Evolutionary conservation across 2,329 filamentous ascomycete species (phyloP).

Genomic region (Acrocalymma vagum): DNA sequence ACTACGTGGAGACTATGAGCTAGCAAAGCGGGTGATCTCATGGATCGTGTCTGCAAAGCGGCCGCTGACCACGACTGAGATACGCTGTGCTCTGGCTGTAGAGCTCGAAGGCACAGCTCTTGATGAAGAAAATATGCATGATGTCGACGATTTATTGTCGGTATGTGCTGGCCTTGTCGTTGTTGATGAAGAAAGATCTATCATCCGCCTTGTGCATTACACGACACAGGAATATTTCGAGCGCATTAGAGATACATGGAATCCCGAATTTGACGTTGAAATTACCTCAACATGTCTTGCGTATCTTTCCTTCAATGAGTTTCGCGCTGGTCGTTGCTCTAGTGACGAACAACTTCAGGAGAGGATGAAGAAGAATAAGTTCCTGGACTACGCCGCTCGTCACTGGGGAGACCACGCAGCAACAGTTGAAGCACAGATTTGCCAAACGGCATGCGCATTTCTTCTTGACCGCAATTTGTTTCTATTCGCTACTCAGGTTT

Average conservation of each 20-base stretch:
- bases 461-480: slow-evolving; percentile 3
- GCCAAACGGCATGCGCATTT: slow-evolving; percentile 3
- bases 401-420: slow-evolving; percentile 32
- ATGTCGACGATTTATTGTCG: no score
- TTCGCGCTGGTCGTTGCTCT: slow-evolving; percentile 16
- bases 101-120: no score
- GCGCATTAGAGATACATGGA: no score
- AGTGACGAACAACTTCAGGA: slow-evolving; percentile 15
- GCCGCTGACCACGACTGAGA: slow-evolving; percentile 14
- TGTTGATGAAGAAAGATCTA: no score
- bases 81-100: slow-evolving; percentile 36
- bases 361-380: slow-evolving; percentile 17
- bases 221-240: no score
- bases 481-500: slow-evolving; percentile 10
- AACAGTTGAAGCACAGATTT: slow-evolving; percentile 4
- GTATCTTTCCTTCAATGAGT: slow-evolving; percentile 34
- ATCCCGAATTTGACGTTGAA: slow-evolving; percentile 30
- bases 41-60: slow-evolving; percentile 16
- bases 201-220: no score
- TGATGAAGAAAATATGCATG: no score
- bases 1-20: slow-evolving; percentile 25
- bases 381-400: slow-evolving; percentile 32
- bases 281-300: slow-evolving; percentile 31
- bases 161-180: no score
- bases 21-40: slow-evolving; percentile 42